Percentiles rank a stretch among this genome's conserved stretches.
These are phyloP conservation scores for Purshia tridentata DNA, from an alignment of 306 rosid genomes.

Conservation along the genomic window DNA sequence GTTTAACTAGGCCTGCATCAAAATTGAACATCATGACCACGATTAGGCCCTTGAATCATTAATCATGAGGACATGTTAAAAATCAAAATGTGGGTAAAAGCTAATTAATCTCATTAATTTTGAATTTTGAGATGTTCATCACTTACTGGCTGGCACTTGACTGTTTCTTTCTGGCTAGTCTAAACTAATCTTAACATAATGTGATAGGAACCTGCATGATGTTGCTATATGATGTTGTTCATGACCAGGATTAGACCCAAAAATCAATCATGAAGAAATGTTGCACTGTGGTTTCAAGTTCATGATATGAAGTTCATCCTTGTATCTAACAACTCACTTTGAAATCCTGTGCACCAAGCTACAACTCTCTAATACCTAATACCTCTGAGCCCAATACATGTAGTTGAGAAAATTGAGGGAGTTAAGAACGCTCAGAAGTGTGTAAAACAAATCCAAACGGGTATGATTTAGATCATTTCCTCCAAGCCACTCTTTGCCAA, in stretches of 20 bases:
- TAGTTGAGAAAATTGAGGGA: slow-evolving; percentile 32
- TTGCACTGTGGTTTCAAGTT: neutral
- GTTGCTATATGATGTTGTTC: neutral
- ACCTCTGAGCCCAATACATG: slow-evolving; percentile 36
- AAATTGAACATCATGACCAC: neutral
- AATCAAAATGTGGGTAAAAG: neutral
- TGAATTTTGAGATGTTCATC: no score
- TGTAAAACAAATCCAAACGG: slow-evolving; percentile 44
- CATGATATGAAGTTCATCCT: no score
- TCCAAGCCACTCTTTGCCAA: slow-evolving; percentile 37
- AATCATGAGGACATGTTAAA: neutral
- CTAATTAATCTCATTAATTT: no score
- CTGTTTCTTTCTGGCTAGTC: no score
- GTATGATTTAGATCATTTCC: slow-evolving; percentile 32
- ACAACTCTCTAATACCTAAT: slow-evolving; percentile 1
- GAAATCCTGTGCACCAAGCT: no score
- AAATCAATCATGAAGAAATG: slow-evolving; percentile 6
- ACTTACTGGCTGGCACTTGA: no score
- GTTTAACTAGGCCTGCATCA: neutral
- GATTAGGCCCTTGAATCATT: neutral
- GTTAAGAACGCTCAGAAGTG: slow-evolving; percentile 36
- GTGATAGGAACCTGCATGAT: no score
- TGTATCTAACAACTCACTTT: no score
- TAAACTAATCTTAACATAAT: no score
- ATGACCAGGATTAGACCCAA: neutral